Evolutionary conservation across 2,329 filamentous ascomycete species (phyloP).

Genomic region (Penicillium vulpinum): DNA sequence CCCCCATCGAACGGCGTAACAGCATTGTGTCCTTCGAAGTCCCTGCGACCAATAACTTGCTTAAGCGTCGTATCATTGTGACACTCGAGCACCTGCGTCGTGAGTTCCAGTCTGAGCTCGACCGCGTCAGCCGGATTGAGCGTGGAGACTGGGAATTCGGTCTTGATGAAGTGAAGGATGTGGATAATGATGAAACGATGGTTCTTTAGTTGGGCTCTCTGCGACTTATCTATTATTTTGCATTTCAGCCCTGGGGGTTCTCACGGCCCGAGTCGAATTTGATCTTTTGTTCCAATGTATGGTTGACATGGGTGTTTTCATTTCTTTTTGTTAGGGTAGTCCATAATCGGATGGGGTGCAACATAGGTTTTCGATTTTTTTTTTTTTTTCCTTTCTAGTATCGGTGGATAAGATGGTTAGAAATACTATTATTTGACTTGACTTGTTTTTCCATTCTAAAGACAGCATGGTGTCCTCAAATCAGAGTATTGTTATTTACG

Average conservation of each 20-base stretch:
- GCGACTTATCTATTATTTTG: background rate
- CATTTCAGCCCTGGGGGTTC: background rate
- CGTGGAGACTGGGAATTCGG: conserved; percentile 84
- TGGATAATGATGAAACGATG: conserved; percentile 41
- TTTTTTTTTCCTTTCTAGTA: background rate
- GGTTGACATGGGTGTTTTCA: conserved; percentile 16
- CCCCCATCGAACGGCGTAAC: conserved; percentile 13
- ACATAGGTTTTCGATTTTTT: conserved; percentile 22
- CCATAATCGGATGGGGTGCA: conserved; percentile 12
- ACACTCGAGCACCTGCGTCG: conserved; percentile 83
- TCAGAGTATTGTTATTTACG: no score
- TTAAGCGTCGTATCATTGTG: conserved; percentile 70
- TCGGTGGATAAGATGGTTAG: background rate
- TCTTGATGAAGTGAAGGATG: conserved; percentile 30
- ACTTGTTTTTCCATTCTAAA: no score
- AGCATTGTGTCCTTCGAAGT: conserved; percentile 7
- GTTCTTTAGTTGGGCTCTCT: conserved; percentile 27
- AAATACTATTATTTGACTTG: background rate
- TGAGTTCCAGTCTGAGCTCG: conserved; percentile 86
- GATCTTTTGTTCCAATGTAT: conserved; percentile 9
- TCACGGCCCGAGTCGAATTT: background rate
- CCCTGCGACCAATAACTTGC: conserved; percentile 16
- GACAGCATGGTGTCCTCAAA: no score
- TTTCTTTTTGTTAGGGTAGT: conserved; percentile 16
- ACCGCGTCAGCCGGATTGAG: conserved; percentile 82